Evolutionary conservation across 78 protist species (phyloP).

Genomic region (Dictyostelium intermedium): DNA sequence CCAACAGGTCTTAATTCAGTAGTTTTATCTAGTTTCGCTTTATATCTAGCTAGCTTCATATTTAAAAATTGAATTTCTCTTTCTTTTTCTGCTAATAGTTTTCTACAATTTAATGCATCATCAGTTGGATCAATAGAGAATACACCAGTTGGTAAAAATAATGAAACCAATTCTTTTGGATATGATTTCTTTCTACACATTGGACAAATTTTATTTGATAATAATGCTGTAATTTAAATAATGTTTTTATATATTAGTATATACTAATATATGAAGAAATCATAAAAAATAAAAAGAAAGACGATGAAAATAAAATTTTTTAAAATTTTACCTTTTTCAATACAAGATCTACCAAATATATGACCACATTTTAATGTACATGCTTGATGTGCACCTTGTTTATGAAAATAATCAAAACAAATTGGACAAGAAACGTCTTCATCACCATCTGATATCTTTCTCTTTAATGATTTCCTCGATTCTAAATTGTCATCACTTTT

Average conservation of each 20-base stretch:
- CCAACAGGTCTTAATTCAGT: not conserved
- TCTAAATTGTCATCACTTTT: not conserved
- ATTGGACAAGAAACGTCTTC: slow-evolving; percentile 6
- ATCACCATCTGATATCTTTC: not conserved
- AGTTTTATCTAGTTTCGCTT: not conserved
- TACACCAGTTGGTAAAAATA: slow-evolving; percentile 24
- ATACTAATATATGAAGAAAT: no score
- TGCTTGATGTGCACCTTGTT: slow-evolving; percentile 1
- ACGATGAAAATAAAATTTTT: no score
- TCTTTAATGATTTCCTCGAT: not conserved
- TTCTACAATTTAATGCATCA: slow-evolving; percentile 10
- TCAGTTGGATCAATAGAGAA: not conserved
- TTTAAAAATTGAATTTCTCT: not conserved
- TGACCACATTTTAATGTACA: slow-evolving; percentile 39
- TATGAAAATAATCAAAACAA: slow-evolving; percentile 27
- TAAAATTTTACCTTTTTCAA: not conserved
- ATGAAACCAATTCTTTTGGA: not conserved
- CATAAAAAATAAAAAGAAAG: no score
- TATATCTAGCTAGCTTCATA: not conserved
- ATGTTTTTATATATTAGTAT: no score
- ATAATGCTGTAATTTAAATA: not conserved
- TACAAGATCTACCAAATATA: slow-evolving; percentile 16
- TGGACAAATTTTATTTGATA: slow-evolving; percentile 12
- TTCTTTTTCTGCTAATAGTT: not conserved
- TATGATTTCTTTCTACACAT: not conserved